Percentiles rank a stretch among this genome's conserved stretches.
Evolutionary conservation across 352 stramenopile species (phyloP).

Genomic region (Globisporangium cederbergense): DNA sequence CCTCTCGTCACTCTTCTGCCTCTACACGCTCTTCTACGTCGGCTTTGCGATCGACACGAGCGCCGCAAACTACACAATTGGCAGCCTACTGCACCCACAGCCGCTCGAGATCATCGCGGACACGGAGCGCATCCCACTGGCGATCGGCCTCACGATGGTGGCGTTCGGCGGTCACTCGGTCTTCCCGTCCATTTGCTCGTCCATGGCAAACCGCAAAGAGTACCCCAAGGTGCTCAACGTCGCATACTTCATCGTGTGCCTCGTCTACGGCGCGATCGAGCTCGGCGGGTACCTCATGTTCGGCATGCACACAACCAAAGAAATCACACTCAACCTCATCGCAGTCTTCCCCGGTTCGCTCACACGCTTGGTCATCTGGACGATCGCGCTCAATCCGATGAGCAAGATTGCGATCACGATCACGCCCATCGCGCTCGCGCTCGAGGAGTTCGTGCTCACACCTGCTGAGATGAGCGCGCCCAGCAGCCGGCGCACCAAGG

Average conservation of each 20-base stretch:
- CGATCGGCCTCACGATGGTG: conserved; percentile 85
- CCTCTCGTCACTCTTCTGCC: conserved; percentile 78
- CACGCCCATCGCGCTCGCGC: conserved; percentile 66
- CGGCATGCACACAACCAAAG: conserved; percentile 71
- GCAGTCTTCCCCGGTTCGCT: conserved; percentile 52
- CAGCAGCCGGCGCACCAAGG: conserved; percentile 26
- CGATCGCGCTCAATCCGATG: conserved; percentile 84
- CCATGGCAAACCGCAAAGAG: conserved; percentile 53
- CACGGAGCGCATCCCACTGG: conserved; percentile 60
- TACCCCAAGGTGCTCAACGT: conserved; percentile 72
- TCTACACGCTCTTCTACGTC: conserved; percentile 74
- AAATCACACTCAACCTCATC: conserved; percentile 86
- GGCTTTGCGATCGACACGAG: conserved; percentile 53
- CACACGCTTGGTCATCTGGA: conserved; percentile 72
- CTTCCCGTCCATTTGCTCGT: conserved; percentile 89
- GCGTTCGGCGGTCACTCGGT: conserved; percentile 86
- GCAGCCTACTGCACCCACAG: conserved; percentile 65
- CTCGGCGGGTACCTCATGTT: conserved; percentile 84
- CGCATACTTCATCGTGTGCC: conserved; percentile 65
- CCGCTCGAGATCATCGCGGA: conserved; percentile 59
- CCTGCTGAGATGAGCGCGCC: conserved; percentile 30
- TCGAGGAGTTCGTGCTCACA: conserved; percentile 74
- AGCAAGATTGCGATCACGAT: conserved; percentile 88
- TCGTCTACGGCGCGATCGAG: conserved; percentile 76
- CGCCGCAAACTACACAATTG: conserved; percentile 31